These are phyloP conservation scores for Onygenales sp. DNA, from an alignment of 2,329 filamentous ascomycete genomes.

Conservation along the genomic window DNA sequence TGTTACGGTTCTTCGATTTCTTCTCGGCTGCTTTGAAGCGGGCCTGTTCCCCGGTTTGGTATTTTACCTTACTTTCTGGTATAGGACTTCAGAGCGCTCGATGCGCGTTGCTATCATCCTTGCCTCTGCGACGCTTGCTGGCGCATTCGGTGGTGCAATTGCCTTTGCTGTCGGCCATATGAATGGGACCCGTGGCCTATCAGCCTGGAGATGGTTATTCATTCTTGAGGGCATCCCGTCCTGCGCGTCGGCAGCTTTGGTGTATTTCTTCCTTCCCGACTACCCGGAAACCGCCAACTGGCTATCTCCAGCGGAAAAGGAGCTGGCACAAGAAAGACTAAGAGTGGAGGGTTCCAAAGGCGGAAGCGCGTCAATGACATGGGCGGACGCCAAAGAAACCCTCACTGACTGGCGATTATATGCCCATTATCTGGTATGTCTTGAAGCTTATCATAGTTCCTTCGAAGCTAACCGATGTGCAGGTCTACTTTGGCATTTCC, in stretches of 20 bases:
- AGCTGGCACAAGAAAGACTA: slow-evolving; percentile 32
- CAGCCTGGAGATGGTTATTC: slow-evolving; percentile 40
- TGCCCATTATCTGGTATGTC: slow-evolving; percentile 41
- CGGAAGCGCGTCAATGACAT: slow-evolving; percentile 33
- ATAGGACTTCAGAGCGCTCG: slow-evolving; percentile 46
- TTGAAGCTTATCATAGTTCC: neutral
- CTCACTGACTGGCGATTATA: slow-evolving; percentile 44
- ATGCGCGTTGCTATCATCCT: slow-evolving; percentile 49
- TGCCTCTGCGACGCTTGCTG: slow-evolving; percentile 45
- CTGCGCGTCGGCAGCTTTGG: slow-evolving; percentile 26
- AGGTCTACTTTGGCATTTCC: slow-evolving; percentile 44
- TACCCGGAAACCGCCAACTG: slow-evolving; percentile 40
- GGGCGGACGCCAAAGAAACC: slow-evolving; percentile 38
- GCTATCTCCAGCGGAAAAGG: slow-evolving; percentile 37
- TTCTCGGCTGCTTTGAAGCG: slow-evolving; percentile 42
- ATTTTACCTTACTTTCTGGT: slow-evolving; percentile 45
- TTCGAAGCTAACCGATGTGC: slow-evolving; percentile 5
- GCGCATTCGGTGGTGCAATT: slow-evolving; percentile 45
- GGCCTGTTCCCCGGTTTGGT: slow-evolving; percentile 43
- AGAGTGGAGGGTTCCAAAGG: slow-evolving; percentile 32
- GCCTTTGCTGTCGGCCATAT: slow-evolving; percentile 43
- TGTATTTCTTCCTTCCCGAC: slow-evolving; percentile 40
- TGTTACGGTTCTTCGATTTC: slow-evolving; percentile 38
- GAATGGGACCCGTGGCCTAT: slow-evolving; percentile 23
- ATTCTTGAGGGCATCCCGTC: slow-evolving; percentile 36